Conservation (phyloP, 139 green algal genomes). For the Coelastrella sp. region DNA sequence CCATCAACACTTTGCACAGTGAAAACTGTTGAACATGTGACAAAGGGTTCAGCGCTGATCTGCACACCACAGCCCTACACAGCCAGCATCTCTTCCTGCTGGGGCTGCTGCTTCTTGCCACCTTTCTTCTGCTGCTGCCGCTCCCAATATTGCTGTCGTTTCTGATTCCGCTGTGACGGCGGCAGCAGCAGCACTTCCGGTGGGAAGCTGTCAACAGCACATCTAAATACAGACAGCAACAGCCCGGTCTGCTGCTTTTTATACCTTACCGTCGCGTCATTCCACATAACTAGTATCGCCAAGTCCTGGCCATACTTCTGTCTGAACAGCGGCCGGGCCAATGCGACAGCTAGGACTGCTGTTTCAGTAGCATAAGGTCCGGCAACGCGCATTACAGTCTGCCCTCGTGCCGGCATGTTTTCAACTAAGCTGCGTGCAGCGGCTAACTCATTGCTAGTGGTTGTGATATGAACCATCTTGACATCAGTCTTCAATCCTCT, state of each 20-base stretch:
- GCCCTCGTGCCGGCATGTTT: conserved; percentile 41
- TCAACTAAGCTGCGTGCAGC: conserved; percentile 37
- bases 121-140: not conserved
- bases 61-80: too few species aligned
- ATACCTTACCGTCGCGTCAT: not conserved
- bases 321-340: conserved; percentile 26
- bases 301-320: conserved; percentile 21
- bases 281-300: conserved; percentile 8
- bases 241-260: not conserved
- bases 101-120: not conserved
- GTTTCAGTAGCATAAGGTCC: conserved; percentile 15
- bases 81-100: not conserved
- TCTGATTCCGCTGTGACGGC: not conserved
- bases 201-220: not conserved
- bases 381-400: conserved; percentile 30
- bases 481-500: not conserved
- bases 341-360: conserved; percentile 14
- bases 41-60: too few species aligned
- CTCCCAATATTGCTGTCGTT: not conserved
- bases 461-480: conserved; percentile 39
- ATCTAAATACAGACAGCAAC: conserved; percentile 29
- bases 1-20: too few species aligned
- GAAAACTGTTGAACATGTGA: too few species aligned
- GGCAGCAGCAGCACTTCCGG: conserved; percentile 10
- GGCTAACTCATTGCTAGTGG: conserved; percentile 17